Base-by-base conservation (phyloP, 176 grass and related monocot species). In the Zoysia japonica region DNA sequence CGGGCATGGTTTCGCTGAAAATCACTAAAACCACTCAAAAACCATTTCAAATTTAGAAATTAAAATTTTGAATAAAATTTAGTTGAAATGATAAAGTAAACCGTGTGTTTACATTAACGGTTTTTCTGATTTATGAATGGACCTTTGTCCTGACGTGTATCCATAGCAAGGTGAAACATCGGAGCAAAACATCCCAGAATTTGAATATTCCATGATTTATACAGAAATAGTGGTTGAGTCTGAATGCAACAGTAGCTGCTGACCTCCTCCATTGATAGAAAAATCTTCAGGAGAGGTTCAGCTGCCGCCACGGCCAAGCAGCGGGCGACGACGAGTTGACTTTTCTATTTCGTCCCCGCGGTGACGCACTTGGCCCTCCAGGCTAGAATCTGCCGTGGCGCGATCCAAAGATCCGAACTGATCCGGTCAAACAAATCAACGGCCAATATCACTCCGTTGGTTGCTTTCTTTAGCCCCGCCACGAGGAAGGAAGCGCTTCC, bases 391-490 rank as follows among this genome's bases (percentile, higher is more conserved):
- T 71, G 5, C 19, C 1, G 11, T 2, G 6, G 2, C 6, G 35
- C 12, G 5, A 54, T 79, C 52, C 9, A 15, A 5, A 16, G 35
- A 6, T 42, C 13, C 9, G 37, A 3, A 7, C 12, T 54, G 75
- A 80, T 36, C 46, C 1, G 0, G 65, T 77, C 65, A 81, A 71
- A 66, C 42, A 12, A 2, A 77, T 85, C 82, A 45, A 85, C 76
- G 71, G 49, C 17, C 38, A 0, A 14, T 60, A 83, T 53, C 5
- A 62, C 2, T 7, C 51, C 61, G 9, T 2, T 9, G 28, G 42
- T 47, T 19, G 51, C 84, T 1, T 50, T 41, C 28, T 28, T 28
- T 63, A 79, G 11, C 76, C 16, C 57, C 38, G 39, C 46, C 60
- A 56, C 65, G 46, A 41, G 13, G 20, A 82, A 78, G 65, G 44